Conservation (phyloP, 805 yeast genomes). For the Peterozyma toletana region DNA sequence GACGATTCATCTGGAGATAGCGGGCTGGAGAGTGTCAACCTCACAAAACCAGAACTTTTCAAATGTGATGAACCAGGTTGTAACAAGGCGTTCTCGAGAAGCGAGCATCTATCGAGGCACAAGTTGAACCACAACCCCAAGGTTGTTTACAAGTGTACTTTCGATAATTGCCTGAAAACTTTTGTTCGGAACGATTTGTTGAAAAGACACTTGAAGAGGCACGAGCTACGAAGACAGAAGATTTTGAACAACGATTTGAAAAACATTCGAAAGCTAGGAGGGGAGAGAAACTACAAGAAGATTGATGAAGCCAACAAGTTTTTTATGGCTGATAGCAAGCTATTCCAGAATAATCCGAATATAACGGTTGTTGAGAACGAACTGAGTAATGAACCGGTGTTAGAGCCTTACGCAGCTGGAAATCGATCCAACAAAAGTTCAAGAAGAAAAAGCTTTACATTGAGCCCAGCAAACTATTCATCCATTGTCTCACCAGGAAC, state of each 20-base stretch:
- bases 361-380: no score
- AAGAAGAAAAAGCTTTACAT: background rate
- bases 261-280: conserved; percentile 7
- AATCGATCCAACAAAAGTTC: background rate
- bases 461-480: no score
- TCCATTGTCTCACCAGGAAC: no score
- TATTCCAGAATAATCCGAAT: no score
- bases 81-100: conserved; percentile 47
- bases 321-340: conserved; percentile 2
- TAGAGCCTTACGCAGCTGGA: no score
- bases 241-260: conserved; percentile 6
- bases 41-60: background rate
- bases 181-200: conserved; percentile 57
- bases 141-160: conserved; percentile 44
- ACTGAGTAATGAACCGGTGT: no score
- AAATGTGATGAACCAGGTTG: conserved; percentile 30
- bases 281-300: conserved; percentile 4
- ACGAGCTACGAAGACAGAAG: conserved; percentile 17
- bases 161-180: conserved; percentile 45
- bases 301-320: background rate
- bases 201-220: conserved; percentile 36
- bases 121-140: conserved; percentile 53
- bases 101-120: conserved; percentile 61
- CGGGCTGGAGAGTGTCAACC: no score
- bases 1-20: no score